Conservation (phyloP, 2,329 filamentous ascomycete species). For the Canariomyces notabilis region DNA sequence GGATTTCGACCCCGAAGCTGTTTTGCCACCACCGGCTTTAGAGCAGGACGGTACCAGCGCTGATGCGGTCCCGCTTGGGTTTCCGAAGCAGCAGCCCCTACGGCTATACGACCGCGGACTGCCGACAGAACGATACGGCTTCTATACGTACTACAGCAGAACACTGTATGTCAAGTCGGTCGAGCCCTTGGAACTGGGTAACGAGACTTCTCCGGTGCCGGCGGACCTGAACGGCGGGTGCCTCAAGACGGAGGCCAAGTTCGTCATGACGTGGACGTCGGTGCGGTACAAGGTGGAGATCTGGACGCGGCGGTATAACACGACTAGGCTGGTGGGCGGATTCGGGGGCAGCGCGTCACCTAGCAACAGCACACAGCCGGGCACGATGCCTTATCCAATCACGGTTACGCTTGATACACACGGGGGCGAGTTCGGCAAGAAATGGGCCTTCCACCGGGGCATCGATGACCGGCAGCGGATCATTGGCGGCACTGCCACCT, state of each 20-base stretch:
- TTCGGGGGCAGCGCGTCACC: conserved; percentile 26
- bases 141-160: conserved; percentile 88
- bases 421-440: conserved; percentile 49
- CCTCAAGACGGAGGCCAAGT: conserved; percentile 47
- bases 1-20: conserved; percentile 37
- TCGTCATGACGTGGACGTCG: conserved; percentile 54
- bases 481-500: conserved; percentile 36
- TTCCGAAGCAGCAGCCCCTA: conserved; percentile 69
- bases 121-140: conserved; percentile 81
- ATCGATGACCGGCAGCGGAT: conserved; percentile 46
- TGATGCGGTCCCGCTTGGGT: conserved; percentile 66
- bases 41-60: conserved; percentile 67
- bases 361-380: conserved; percentile 40
- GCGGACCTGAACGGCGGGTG: conserved; percentile 53
- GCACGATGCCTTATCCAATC: conserved; percentile 59
- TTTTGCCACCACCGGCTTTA: conserved; percentile 60
- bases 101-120: conserved; percentile 79
- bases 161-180: conserved; percentile 72
- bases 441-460: conserved; percentile 50
- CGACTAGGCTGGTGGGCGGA: conserved; percentile 36
- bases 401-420: conserved; percentile 59
- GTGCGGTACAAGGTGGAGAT: conserved; percentile 61
- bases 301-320: conserved; percentile 51
- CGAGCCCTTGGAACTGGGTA: not conserved
- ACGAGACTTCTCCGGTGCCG: conserved; percentile 29